Evolutionary conservation across 495 filamentous ascomycete species (phyloP), one percentile per base, ranked within the genome.

Genomic region (Trichoderma gamsii): DNA sequence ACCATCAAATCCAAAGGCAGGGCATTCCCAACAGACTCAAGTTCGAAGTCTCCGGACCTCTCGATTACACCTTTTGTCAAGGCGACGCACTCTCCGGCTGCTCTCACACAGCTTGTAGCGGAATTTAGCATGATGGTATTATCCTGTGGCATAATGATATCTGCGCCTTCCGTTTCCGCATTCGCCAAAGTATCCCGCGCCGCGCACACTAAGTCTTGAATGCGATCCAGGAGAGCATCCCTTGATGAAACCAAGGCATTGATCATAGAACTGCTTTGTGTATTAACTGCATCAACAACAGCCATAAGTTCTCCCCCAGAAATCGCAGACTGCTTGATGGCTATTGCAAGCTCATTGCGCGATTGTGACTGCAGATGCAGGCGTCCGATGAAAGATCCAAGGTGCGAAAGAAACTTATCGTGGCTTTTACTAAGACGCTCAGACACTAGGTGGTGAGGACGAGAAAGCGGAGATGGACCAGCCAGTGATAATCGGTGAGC

Each of bases 381-480:
- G n/a, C 85, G 83, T 16, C 96, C 95, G 77, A 97, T 93, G 74
- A 97, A 97, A 12, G 90, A 92, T 49, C 91, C 93, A 61, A 98
- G 85, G 72, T 90, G 88, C 38, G 93, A 92, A 43, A 99, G 83
- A 75, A 97, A 96, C 16, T 83, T 82, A 78, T 99, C 93, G 76
- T 97, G 93, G 41, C 88, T 87, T 49, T 83, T 79, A 70, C 85
- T 87, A 41, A 99, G 84, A 70, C 88, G 89, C 71, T 82, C 82
- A 61, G 83, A 85, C 67, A 85, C 79, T 29, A 86, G 75, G 49
- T 85, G 85, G 66, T 80, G 81, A 67, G 74, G 73, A 64, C 72
- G 79, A 66, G 76, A 78, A 70, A 72, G 77, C 59, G 76, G 75
- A 69, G 79, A 79, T 46, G 73, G 78, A 21, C 81, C 81, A 65